Conservation (phyloP, 345 rosid genomes). For the Sisymbrium irio region DNA sequence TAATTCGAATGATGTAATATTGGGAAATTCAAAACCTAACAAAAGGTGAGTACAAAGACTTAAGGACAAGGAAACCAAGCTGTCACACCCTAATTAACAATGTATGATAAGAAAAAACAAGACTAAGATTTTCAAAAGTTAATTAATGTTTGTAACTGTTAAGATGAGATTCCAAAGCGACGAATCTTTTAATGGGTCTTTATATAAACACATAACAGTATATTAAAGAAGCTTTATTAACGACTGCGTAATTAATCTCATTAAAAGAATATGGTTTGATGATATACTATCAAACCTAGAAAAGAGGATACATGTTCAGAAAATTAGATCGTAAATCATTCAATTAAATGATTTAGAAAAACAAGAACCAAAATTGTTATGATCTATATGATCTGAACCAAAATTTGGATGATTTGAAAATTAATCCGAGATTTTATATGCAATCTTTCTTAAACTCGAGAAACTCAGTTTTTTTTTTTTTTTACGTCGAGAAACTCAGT, state of each 20-base stretch:
- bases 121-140: conserved; percentile 24
- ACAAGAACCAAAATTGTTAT: background rate
- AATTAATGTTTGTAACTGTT: conserved; percentile 31
- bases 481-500: no score
- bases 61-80: conserved; percentile 29
- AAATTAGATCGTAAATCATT: background rate
- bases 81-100: conserved; percentile 31
- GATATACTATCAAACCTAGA: background rate
- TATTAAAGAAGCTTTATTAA: background rate
- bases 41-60: conserved; percentile 33
- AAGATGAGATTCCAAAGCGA: conserved; percentile 23
- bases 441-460: background rate
- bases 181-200: conserved; percentile 8
- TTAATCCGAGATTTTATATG: background rate
- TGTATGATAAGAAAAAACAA: conserved; percentile 7
- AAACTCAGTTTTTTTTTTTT: no score
- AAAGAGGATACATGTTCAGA: background rate
- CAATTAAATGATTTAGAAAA: background rate
- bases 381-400: background rate
- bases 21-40: conserved; percentile 37
- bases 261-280: background rate
- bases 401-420: background rate
- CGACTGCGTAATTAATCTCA: background rate
- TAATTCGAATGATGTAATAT: background rate
- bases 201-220: background rate